Evolutionary conservation across 2,329 filamentous ascomycete genomes (phyloP).

Genomic region (Sclerotinia glacialis): DNA sequence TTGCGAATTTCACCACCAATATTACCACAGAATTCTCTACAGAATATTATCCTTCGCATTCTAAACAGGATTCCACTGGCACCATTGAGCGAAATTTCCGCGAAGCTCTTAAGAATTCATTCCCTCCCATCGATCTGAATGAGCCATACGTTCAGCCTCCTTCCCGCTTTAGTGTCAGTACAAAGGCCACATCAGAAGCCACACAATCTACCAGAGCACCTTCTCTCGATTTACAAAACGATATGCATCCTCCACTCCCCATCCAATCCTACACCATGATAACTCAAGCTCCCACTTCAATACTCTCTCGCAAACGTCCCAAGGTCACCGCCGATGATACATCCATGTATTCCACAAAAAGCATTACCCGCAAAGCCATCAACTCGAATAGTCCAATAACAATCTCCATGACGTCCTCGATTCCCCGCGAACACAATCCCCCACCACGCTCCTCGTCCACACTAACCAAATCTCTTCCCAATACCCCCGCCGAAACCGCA

Average conservation of each 20-base stretch:
- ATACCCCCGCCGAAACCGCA: conserved; percentile 57
- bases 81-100: conserved; percentile 36
- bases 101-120: conserved; percentile 30
- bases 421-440: conserved; percentile 5
- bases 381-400: conserved; percentile 32
- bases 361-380: conserved; percentile 35
- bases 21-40: not conserved
- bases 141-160: conserved; percentile 36
- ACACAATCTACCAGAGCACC: conserved; percentile 34
- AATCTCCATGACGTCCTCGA: conserved; percentile 33
- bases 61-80: conserved; percentile 25
- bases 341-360: conserved; percentile 21
- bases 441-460: conserved; percentile 1
- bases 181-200: conserved; percentile 36
- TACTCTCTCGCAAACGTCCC: conserved; percentile 37
- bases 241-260: conserved; percentile 22
- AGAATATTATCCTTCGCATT: conserved; percentile 12
- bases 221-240: conserved; percentile 21
- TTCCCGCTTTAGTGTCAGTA: conserved; percentile 39
- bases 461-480: conserved; percentile 55
- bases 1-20: conserved; percentile 4
- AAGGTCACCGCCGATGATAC: conserved; percentile 23
- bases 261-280: conserved; percentile 12
- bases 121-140: conserved; percentile 21
- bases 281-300: conserved; percentile 26